Evolutionary conservation across 768 basidiomycete genomes (phyloP).

Genomic region (Russula olivacea): DNA sequence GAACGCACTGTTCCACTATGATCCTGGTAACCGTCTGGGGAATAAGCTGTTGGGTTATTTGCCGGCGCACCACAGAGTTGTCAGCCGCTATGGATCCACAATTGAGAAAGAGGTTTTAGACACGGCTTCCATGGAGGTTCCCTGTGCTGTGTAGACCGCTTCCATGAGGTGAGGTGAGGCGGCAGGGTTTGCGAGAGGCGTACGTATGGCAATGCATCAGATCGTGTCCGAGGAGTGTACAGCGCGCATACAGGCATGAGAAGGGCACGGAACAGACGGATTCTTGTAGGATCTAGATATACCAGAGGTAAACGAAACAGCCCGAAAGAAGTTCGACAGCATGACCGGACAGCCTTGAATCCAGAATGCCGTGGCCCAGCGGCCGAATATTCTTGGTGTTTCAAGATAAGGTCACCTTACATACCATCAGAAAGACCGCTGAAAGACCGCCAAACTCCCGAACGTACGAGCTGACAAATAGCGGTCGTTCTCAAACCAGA

Average conservation of each 20-base stretch:
- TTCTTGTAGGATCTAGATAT: conserved; percentile 2
- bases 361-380: background rate
- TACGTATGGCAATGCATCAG: background rate
- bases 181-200: background rate
- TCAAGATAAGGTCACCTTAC: background rate
- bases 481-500: background rate
- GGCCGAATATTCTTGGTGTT: background rate
- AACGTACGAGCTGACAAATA: background rate
- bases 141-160: background rate
- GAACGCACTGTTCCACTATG: background rate
- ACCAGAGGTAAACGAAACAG: background rate
- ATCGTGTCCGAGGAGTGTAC: conserved; percentile 3
- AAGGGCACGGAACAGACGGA: background rate
- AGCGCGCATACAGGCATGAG: background rate
- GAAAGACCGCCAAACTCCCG: background rate
- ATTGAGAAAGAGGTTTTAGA: background rate
- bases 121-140: background rate
- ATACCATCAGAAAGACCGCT: background rate
- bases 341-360: background rate
- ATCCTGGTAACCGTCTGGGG: background rate
- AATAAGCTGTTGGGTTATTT: background rate
- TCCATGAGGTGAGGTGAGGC: conserved; percentile 13
- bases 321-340: background rate
- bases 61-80: background rate
- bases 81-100: background rate